phyloP scores from a whole-genome alignment of 257 asterid genomes.

The Petunia secreta region DNA sequence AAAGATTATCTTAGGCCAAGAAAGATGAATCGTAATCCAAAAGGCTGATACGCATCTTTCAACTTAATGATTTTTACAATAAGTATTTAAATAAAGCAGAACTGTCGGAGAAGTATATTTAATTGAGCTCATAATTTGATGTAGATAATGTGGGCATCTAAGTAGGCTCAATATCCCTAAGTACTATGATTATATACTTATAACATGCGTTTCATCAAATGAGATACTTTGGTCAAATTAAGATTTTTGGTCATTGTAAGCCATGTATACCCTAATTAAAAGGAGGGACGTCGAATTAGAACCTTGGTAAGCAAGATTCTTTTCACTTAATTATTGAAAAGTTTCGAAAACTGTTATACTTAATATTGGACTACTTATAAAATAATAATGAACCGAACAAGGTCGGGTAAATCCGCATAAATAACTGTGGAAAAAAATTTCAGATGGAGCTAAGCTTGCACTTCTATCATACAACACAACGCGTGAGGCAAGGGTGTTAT shows the following conservation, averaged over 20 bases:
- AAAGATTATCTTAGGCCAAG: slow-evolving; percentile 41
- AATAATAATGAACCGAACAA: too few relatives aligned
- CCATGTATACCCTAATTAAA: background rate
- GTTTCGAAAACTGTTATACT: too few relatives aligned
- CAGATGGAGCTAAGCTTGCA: too few relatives aligned
- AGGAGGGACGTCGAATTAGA: slow-evolving; percentile 17
- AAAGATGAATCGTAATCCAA: slow-evolving; percentile 59
- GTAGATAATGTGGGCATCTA: background rate
- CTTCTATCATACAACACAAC: too few relatives aligned
- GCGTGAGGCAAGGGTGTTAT: too few relatives aligned
- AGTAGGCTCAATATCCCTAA: background rate
- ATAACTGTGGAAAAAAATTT: too few relatives aligned
- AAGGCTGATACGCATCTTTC: slow-evolving; percentile 49
- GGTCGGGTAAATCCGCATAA: too few relatives aligned
- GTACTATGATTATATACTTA: slow-evolving; percentile 16
- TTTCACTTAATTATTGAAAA: background rate
- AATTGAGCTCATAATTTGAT: background rate
- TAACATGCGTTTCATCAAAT: background rate
- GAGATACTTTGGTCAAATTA: background rate
- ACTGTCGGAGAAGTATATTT: slow-evolving; percentile 14
- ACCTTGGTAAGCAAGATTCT: background rate
- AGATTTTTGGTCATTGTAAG: background rate
- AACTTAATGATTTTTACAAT: background rate
- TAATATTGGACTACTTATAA: too few relatives aligned
- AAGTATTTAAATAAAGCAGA: background rate